A percentile compares a stretch with the other conserved stretches of the same genome.
phyloP scores from a whole-genome alignment of 768 basidiomycete species.

The Lactarius pseudohatsudake region DNA sequence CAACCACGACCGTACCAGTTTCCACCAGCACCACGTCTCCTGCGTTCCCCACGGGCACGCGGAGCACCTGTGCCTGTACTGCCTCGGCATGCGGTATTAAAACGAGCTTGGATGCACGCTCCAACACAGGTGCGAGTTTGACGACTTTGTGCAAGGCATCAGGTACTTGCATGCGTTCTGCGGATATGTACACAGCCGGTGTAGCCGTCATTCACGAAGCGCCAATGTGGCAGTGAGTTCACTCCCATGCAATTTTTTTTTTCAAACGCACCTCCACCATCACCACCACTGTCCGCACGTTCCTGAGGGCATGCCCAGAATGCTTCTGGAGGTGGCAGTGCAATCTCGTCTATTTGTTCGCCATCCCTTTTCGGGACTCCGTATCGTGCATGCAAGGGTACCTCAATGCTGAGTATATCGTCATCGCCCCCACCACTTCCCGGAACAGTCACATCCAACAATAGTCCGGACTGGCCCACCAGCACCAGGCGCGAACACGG shows the following conservation, averaged over 20 bases:
- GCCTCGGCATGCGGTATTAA: constrained; percentile 10
- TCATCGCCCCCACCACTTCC: neutral
- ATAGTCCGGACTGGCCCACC: constrained; percentile 6
- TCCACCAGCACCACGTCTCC: constrained; percentile 21
- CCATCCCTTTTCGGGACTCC: constrained; percentile 14
- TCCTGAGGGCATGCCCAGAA: constrained; percentile 21
- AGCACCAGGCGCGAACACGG: neutral
- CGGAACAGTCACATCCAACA: neutral
- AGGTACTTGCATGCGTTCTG: neutral
- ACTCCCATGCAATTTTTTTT: neutral
- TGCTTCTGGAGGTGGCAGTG: constrained; percentile 14
- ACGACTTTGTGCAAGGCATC: constrained; percentile 7
- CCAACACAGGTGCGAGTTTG: constrained; percentile 11
- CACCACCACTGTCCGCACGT: neutral
- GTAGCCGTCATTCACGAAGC: too few relatives aligned
- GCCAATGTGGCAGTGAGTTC: neutral
- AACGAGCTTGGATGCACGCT: neutral
- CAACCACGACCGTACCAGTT: constrained; percentile 14
- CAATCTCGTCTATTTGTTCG: constrained; percentile 10
- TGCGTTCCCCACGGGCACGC: constrained; percentile 19
- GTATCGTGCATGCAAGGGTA: neutral
- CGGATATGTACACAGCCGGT: neutral
- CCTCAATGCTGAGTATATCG: neutral
- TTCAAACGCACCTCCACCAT: neutral
- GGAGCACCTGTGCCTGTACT: constrained; percentile 11